Evolutionary conservation across 2,329 filamentous ascomycete species (phyloP).

Genomic region (Coniochaeta pulveracea): DNA sequence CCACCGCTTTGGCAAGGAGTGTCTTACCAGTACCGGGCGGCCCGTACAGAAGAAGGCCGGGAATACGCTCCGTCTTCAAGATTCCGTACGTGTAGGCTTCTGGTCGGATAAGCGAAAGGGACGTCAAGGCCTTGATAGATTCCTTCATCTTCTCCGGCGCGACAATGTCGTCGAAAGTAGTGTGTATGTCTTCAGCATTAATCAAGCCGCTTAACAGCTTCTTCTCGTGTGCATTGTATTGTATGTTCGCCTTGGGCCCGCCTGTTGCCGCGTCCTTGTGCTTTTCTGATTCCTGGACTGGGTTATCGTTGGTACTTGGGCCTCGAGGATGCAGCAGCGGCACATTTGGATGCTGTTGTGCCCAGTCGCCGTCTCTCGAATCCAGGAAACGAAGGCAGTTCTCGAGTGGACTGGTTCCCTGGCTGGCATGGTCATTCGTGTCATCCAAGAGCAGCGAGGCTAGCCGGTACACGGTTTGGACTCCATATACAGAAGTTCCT

Average conservation of each 20-base stretch:
- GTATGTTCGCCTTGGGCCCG: conserved; percentile 17
- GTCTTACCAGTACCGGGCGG: conserved; percentile 75
- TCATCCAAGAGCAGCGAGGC: conserved; percentile 15
- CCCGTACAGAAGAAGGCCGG: conserved; percentile 78
- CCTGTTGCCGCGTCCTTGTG: background rate
- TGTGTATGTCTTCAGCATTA: conserved; percentile 69
- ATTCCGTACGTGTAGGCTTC: conserved; percentile 97
- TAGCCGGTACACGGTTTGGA: conserved; percentile 21
- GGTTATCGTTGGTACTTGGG: background rate
- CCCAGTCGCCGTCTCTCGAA: conserved; percentile 16
- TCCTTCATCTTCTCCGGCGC: conserved; percentile 68
- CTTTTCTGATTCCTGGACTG: conserved; percentile 1
- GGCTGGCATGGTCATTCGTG: background rate
- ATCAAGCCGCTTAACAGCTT: conserved; percentile 73
- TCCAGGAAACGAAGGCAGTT: conserved; percentile 15
- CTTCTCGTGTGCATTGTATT: conserved; percentile 63
- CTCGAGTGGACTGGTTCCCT: conserved; percentile 7
- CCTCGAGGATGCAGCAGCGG: conserved; percentile 16
- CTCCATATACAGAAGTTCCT: conserved; percentile 14
- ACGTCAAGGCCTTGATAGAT: conserved; percentile 79
- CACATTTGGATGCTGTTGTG: conserved; percentile 10
- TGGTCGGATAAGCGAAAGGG: conserved; percentile 73
- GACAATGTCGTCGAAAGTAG: conserved; percentile 81
- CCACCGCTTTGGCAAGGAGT: conserved; percentile 56
- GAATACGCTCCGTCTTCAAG: conserved; percentile 79